These are phyloP conservation scores for Lichtheimia ramosa DNA, from an alignment of 371 early-diverging fungal genomes.

Conservation along the genomic window DNA sequence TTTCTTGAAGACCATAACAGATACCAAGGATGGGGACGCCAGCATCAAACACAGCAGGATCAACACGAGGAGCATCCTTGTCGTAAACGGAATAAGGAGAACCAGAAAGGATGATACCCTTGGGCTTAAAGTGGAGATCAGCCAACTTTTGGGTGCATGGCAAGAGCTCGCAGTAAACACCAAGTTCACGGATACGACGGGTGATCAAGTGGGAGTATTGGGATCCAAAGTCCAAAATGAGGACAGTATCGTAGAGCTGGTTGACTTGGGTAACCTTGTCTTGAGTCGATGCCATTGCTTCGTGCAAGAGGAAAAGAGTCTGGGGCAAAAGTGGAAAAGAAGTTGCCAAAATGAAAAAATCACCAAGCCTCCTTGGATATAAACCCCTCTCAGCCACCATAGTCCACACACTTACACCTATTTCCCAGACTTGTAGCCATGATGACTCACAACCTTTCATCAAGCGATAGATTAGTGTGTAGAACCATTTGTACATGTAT, in stretches of 20 bases:
- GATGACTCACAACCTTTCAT: no score
- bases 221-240: constrained; percentile 98
- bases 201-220: constrained; percentile 98
- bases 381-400: no score
- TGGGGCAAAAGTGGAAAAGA: not conserved
- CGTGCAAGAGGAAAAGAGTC: not conserved
- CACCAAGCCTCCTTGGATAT: no score
- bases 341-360: not conserved
- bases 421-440: no score
- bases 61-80: constrained; percentile 92
- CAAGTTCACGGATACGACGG: constrained; percentile 92
- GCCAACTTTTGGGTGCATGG: constrained; percentile 95
- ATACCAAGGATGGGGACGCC: constrained; percentile 95
- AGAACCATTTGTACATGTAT: no score
- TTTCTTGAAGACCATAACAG: constrained; percentile 97
- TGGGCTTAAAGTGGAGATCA: constrained; percentile 92
- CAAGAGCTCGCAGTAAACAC: constrained; percentile 96
- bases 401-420: no score
- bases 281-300: constrained; percentile 15
- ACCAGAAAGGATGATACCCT: constrained; percentile 95
- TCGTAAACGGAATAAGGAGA: constrained; percentile 97
- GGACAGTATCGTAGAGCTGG: constrained; percentile 90
- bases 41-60: constrained; percentile 85
- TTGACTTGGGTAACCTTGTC: constrained; percentile 60
- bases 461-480: no score